Conservation (phyloP, 805 yeast species). For the Lipomyces orientalis region DNA sequence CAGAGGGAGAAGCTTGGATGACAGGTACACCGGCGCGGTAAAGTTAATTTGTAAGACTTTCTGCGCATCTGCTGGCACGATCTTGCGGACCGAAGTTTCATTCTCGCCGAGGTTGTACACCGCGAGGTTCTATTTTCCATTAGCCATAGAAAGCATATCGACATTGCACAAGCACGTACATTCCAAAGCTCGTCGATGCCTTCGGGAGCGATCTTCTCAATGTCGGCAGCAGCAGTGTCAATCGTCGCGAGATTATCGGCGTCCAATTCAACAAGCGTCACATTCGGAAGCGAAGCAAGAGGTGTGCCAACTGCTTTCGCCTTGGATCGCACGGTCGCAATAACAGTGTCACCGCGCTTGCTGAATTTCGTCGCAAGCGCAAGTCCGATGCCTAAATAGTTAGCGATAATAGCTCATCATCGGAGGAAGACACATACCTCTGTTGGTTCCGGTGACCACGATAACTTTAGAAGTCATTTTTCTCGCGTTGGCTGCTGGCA, state of each 20-base stretch:
- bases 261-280: slow-evolving; percentile 5
- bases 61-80: neutral
- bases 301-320: neutral
- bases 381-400: neutral
- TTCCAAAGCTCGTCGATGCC: slow-evolving; percentile 10
- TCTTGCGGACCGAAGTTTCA: neutral
- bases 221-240: slow-evolving; percentile 1
- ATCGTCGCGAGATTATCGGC: neutral
- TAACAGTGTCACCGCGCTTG: slow-evolving; percentile 3
- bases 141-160: too few species aligned
- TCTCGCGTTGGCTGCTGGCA: neutral
- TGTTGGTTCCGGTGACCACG: slow-evolving; percentile 6
- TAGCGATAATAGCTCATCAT: too few species aligned
- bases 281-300: neutral
- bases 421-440: neutral
- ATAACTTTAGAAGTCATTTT: neutral
- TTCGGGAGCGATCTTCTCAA: neutral
- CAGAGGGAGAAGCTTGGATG: slow-evolving; percentile 1
- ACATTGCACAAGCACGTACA: neutral
- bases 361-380: neutral
- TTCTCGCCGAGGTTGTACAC: neutral
- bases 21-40: neutral
- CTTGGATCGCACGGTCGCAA: slow-evolving; percentile 5
- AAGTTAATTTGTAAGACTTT: neutral
- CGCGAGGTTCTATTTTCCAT: too few species aligned